Evolutionary conservation across 768 basidiomycete species (phyloP).

Genomic region (Gymnopilus dilepis): DNA sequence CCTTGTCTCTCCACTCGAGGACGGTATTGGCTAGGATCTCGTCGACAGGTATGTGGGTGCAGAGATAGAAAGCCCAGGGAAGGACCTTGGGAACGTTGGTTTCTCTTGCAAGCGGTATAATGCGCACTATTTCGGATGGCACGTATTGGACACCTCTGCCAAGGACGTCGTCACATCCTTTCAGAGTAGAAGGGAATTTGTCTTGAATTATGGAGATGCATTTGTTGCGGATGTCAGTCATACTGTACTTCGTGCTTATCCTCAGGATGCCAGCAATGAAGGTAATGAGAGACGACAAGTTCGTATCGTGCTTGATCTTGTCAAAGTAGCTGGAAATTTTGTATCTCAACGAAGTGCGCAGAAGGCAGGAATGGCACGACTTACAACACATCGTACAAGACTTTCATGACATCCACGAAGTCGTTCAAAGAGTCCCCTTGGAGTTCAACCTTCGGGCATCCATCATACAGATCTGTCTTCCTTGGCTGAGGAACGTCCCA

Average conservation of each 20-base stretch:
- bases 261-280: conserved; percentile 48
- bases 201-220: conserved; percentile 44
- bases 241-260: conserved; percentile 50
- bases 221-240: conserved; percentile 41
- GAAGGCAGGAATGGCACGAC: conserved; percentile 22
- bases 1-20: conserved; percentile 47
- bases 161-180: conserved; percentile 44
- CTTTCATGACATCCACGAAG: conserved; percentile 40
- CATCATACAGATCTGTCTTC: conserved; percentile 36
- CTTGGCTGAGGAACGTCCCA: conserved; percentile 44
- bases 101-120: conserved; percentile 46
- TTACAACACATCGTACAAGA: conserved; percentile 45
- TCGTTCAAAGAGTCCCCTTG: conserved; percentile 37
- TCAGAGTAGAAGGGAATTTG: conserved; percentile 47
- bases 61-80: conserved; percentile 53
- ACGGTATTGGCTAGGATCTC: conserved; percentile 39
- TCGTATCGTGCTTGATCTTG: conserved; percentile 36
- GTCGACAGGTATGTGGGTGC: conserved; percentile 42
- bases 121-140: conserved; percentile 42
- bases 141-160: conserved; percentile 40
- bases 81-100: conserved; percentile 46
- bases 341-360: background rate
- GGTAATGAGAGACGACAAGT: conserved; percentile 39
- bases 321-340: conserved; percentile 42
- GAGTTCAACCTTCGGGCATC: conserved; percentile 41